Evolutionary conservation across 768 basidiomycete species (phyloP), one percentile per base, ranked within the genome.

Genomic region (Amanita subjunquillea): DNA sequence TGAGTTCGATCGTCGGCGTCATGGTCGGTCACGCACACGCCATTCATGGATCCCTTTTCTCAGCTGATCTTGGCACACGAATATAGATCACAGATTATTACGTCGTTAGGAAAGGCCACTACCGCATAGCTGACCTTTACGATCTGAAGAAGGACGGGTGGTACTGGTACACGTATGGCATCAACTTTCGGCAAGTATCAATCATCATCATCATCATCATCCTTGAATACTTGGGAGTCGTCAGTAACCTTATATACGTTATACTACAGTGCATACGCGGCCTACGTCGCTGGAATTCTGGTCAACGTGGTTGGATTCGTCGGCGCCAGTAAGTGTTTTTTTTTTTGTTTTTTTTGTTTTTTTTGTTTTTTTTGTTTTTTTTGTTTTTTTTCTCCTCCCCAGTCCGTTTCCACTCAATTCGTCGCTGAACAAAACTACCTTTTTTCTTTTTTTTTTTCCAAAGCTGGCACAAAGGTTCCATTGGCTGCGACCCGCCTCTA

Each of bases 251-350:
- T 30, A 30, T 30, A 30, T 30, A 9, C 4, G 8, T 48, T 30
- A 7, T 43, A 10, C 6, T 6, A 6, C 58, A 81, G 79, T 25
- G 82, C 83, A 5, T 86, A 85, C 56, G 72, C 73, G 0, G 80
- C 81, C 2, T 87, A 87, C 61, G 71, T 85, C 50, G 61, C 80
- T 38, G 87, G 90, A 17, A 87, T 92, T 56, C 70, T 86, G 6
- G 83, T 91, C 65, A 91, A 91, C 63, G 80, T 87, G 10, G 82
- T 87, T 38, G 89, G 87, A 5, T 91, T 91, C 56, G 83, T 81
- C 7, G 85, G 85, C 48, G 83, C 85, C 12, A 83, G 82, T 77
- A 61, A 57, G 78, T 72, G 23, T 30, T 9, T 30, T 9, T 8
- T 29, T 29, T n/a, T n/a, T n/a, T n/a, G n/a, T n/a, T n/a, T n/a